Conservation (phyloP, 2,329 filamentous ascomycete species). For the Aspergillus pseudotamarii region DNA sequence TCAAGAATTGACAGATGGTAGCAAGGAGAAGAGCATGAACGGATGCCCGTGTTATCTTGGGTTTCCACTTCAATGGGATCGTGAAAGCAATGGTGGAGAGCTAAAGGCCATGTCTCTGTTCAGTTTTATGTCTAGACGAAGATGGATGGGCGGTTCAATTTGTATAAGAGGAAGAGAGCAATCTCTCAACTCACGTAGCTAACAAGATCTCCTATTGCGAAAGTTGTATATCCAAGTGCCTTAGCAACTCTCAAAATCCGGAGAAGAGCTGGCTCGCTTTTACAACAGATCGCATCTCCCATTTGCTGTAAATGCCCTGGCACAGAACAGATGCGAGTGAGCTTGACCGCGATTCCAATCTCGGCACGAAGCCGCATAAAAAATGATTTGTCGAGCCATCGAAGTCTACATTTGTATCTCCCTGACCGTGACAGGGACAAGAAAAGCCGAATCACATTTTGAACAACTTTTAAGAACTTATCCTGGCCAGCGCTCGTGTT, state of each 20-base stretch:
- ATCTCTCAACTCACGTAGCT: background rate
- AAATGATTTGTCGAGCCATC: background rate
- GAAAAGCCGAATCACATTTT: background rate
- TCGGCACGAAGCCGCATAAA: background rate
- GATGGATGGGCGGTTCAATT: background rate
- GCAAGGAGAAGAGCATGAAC: background rate
- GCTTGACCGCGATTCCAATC: background rate
- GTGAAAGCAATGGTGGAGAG: background rate
- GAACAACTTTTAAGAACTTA: background rate
- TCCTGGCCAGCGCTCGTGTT: background rate
- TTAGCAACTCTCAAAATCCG: background rate
- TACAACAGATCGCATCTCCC: background rate
- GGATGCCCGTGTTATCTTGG: background rate
- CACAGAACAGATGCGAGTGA: background rate
- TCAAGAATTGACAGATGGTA: background rate
- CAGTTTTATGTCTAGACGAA: background rate
- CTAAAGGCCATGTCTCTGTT: background rate
- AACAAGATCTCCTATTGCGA: background rate
- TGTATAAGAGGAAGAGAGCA: background rate
- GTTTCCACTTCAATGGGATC: background rate
- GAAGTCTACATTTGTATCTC: background rate
- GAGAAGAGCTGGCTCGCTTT: background rate
- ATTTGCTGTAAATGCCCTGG: background rate
- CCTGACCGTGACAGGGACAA: background rate
- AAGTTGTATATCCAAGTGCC: background rate